These are phyloP conservation scores for Globomyces sp. DNA, from an alignment of 371 early-diverging fungal species.

Conservation along the genomic window DNA sequence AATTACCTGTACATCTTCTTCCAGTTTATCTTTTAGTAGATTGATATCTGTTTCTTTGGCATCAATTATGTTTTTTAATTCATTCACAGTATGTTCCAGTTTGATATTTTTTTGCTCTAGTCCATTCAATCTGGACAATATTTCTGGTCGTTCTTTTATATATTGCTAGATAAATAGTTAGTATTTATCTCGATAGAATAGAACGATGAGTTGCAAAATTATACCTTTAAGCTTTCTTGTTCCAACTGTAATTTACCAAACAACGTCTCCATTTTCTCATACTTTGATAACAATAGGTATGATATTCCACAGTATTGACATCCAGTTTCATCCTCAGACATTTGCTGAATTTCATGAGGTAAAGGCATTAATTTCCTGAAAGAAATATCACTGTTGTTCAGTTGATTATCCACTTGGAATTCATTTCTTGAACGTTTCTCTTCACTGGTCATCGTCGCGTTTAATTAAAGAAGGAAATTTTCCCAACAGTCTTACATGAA, in stretches of 20 bases:
- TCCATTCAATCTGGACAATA: constrained; percentile 7
- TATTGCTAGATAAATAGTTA: constrained; percentile 8
- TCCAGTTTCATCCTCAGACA: constrained; percentile 45
- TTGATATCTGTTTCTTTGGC: not conserved
- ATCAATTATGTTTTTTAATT: not conserved
- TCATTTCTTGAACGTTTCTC: too few species aligned
- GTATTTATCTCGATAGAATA: not conserved
- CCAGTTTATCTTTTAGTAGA: not conserved
- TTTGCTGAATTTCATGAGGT: constrained; percentile 36
- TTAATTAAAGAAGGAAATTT: too few species aligned
- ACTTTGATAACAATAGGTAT: constrained; percentile 49
- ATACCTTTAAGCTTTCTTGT: constrained; percentile 32
- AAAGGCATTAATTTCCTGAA: not conserved
- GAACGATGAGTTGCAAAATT: too few species aligned
- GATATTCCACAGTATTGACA: constrained; percentile 55
- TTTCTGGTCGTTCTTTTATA: constrained; percentile 12
- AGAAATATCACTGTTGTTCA: too few species aligned
- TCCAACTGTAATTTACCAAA: constrained; percentile 38
- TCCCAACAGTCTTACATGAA: too few species aligned
- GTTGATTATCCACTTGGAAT: too few species aligned
- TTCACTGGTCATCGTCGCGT: too few species aligned
- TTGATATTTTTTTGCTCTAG: constrained; percentile 9
- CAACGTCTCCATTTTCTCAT: constrained; percentile 41
- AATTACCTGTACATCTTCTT: not conserved
- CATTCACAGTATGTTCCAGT: not conserved